These are phyloP conservation scores for Colletotrichum costaricense DNA, from an alignment of 2,329 filamentous ascomycete genomes.

Conservation along the genomic window DNA sequence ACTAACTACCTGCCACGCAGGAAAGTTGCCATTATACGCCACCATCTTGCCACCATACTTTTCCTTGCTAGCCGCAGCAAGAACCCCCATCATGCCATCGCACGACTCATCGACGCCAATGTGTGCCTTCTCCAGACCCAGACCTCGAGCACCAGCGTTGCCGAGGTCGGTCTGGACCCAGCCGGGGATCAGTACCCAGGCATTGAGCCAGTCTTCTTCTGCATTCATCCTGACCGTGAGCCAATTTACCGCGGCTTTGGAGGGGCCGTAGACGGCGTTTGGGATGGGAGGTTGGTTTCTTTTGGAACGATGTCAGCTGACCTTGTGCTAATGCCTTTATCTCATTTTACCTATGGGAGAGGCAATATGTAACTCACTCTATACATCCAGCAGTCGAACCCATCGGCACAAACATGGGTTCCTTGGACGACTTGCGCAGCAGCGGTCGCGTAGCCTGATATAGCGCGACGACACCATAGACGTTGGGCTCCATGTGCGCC, in stretches of 20 bases:
- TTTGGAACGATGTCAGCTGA: background rate
- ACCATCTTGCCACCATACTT: conserved; percentile 40
- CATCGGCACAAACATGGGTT: background rate
- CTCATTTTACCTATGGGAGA: no score
- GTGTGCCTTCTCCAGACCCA: conserved; percentile 14
- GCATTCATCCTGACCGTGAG: conserved; percentile 15
- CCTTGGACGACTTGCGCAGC: conserved; percentile 34
- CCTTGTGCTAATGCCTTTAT: no score
- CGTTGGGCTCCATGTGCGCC: conserved; percentile 54
- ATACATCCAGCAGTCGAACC: background rate
- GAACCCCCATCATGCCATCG: conserved; percentile 23
- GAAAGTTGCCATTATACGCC: background rate
- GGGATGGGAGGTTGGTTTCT: conserved; percentile 1
- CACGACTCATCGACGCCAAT: conserved; percentile 15
- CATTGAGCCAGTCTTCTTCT: conserved; percentile 22
- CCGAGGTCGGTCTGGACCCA: conserved; percentile 23
- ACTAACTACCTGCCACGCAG: background rate
- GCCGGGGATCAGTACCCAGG: conserved; percentile 5
- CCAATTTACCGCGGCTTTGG: conserved; percentile 11
- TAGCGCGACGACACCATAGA: conserved; percentile 14
- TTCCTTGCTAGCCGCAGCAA: conserved; percentile 35
- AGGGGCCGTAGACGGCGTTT: conserved; percentile 20
- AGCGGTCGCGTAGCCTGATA: conserved; percentile 42
- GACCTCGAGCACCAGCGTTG: background rate
- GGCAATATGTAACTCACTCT: background rate